Conservation (phyloP, 2,329 filamentous ascomycete genomes). For the Cordyceps fumosorosea region DNA sequence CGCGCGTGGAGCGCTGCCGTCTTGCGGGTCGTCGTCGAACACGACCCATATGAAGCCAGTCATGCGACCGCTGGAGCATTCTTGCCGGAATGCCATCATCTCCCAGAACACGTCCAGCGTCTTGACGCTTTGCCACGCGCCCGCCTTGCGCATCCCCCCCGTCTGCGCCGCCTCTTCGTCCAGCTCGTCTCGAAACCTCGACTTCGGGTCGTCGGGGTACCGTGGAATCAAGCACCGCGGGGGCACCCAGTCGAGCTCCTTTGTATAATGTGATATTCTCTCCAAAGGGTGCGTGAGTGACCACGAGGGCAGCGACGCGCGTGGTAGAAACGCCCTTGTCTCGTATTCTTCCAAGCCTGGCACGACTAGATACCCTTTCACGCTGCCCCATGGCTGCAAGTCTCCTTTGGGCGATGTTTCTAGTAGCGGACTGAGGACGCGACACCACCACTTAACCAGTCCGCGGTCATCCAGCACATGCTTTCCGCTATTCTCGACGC, state of each 20-base stretch:
- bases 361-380: constrained; percentile 78
- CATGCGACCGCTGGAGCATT: constrained; percentile 85
- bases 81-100: constrained; percentile 93
- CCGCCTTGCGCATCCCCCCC: constrained; percentile 46
- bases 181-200: constrained; percentile 79
- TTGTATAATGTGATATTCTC: constrained; percentile 54
- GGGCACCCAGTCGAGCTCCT: constrained; percentile 55
- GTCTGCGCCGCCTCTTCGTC: constrained; percentile 71
- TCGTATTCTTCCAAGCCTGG: constrained; percentile 82
- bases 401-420: constrained; percentile 33
- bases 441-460: constrained; percentile 94
- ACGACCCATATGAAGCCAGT: constrained; percentile 96
- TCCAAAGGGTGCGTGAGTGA: constrained; percentile 68
- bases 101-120: constrained; percentile 96
- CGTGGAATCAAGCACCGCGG: constrained; percentile 80
- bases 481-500: constrained; percentile 75
- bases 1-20: constrained; percentile 17
- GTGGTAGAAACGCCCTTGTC: constrained; percentile 70
- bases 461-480: constrained; percentile 88
- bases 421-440: constrained; percentile 72
- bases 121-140: constrained; percentile 76
- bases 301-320: constrained; percentile 48
- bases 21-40: constrained; percentile 49
- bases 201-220: constrained; percentile 93
- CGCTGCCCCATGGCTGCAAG: constrained; percentile 33